These are phyloP conservation scores for Ramichloridium luteum DNA, from an alignment of 2,329 filamentous ascomycete species.

Conservation along the genomic window DNA sequence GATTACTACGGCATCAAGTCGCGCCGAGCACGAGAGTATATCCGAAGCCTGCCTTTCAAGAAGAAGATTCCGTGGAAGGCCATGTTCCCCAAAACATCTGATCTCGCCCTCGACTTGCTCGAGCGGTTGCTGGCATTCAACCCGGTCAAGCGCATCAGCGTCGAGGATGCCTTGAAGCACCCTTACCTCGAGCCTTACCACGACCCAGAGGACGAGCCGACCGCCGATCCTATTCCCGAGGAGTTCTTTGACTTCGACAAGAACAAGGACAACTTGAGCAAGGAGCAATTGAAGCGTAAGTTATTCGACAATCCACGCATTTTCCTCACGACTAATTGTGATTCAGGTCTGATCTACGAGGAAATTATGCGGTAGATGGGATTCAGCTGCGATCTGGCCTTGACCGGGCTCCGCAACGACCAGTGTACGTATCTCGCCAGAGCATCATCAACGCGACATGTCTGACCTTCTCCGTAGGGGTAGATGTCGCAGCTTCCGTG, in stretches of 20 bases:
- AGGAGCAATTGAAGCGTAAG: constrained; percentile 89
- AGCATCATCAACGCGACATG: no score
- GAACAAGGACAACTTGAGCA: constrained; percentile 97
- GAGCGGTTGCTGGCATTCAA: constrained; percentile 97
- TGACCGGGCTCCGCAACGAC: no score
- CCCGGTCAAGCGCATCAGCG: constrained; percentile 94
- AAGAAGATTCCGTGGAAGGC: constrained; percentile 98
- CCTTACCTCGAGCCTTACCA: constrained; percentile 98
- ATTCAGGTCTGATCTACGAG: constrained; percentile 75
- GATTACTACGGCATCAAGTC: constrained; percentile 99
- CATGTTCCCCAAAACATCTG: constrained; percentile 98
- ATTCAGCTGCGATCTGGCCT: no score
- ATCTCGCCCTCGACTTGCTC: constrained; percentile 80
- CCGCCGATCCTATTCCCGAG: constrained; percentile 88
- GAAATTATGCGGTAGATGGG: constrained; percentile 81
- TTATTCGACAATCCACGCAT: constrained; percentile 6
- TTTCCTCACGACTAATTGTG: not conserved
- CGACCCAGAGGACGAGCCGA: constrained; percentile 96
- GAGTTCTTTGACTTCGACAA: constrained; percentile 99
- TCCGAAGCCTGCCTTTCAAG: constrained; percentile 95
- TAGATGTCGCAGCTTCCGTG: no score
- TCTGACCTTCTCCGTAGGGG: no score
- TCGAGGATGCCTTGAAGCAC: constrained; percentile 93
- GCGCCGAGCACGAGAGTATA: constrained; percentile 91
- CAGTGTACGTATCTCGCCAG: no score